Base-by-base conservation (phyloP, 257 asterid genomes). In the Gardenia jasminoides region DNA sequence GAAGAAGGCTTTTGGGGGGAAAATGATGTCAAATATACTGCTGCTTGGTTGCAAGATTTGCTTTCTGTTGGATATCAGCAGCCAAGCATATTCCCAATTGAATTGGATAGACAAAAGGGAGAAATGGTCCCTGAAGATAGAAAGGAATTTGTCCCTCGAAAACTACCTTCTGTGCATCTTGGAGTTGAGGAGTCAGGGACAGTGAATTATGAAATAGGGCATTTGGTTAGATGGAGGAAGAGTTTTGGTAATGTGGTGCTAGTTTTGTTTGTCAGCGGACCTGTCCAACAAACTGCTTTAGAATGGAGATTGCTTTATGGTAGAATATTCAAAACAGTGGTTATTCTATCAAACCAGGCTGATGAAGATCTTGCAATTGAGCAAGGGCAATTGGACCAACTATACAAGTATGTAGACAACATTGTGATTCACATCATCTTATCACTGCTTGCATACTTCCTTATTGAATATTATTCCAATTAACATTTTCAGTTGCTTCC, bases 251-350 rank as follows among this genome's bases (percentile, higher is more conserved):
- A 96, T 78, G 89, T 93, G 13, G 98, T 93, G 83, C 93, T 96
- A 56, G 77, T 96, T 56, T 92, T 96, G 96, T 96, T 90, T 81
- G 92, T 97, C 82, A 84, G 88, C 78, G 98, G 98, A 74, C 91
- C 97, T 4, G 96, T 96, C 62, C 98, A 96, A 79, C 92, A 98
- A 20, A 96, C 99, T 73, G 98, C 99, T 11, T 77, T 96, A 76
- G 99, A 96, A 82, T 96, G 99, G 99, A 93, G 98, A 80, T 91
- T 96, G 85, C 85, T 96, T 10, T 96, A 96, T 76, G 99, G 99
- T 5, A 89, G 99, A 91, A 87, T 96, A 83, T 96, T 96, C 80
- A 96, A 96, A 90, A 93, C 99, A 1, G 99, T 93, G 67, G 91
- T 96, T 80, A 92, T 96, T 68, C 84, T 96, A 74, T 90, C 98